Evolutionary conservation across 305 asterid genomes (phyloP).

Genomic region (Fraxinus xanthoxyloides): DNA sequence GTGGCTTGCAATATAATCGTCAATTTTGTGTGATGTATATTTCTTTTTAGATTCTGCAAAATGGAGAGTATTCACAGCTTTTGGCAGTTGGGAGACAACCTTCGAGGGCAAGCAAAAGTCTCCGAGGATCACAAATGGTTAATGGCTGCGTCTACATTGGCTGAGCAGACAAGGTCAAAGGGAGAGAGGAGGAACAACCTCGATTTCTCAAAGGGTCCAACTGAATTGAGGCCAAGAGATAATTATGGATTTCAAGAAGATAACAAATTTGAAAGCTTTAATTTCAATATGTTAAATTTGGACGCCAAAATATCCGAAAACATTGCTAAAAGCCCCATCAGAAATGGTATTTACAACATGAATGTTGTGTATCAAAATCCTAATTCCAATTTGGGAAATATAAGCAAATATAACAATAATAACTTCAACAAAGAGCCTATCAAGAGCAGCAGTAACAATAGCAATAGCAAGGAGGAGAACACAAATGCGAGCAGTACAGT

Average conservation of each 20-base stretch:
- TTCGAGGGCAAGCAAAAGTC: slow-evolving; percentile 83
- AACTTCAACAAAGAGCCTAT: slow-evolving; percentile 50
- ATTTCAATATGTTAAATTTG: slow-evolving; percentile 65
- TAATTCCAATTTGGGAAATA: slow-evolving; percentile 42
- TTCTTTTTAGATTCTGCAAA: slow-evolving; percentile 27
- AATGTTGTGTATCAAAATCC: slow-evolving; percentile 61
- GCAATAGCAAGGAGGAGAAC: slow-evolving; percentile 42
- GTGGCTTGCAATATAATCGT: background rate
- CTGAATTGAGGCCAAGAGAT: slow-evolving; percentile 60
- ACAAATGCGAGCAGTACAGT: slow-evolving; percentile 41
- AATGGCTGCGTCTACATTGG: slow-evolving; percentile 76
- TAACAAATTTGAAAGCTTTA: slow-evolving; percentile 67
- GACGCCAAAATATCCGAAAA: slow-evolving; percentile 57
- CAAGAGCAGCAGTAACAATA: slow-evolving; percentile 25
- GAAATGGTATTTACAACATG: slow-evolving; percentile 53
- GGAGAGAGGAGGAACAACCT: slow-evolving; percentile 69
- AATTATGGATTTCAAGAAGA: slow-evolving; percentile 61
- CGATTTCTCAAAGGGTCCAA: slow-evolving; percentile 72
- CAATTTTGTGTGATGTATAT: background rate
- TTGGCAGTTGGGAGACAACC: slow-evolving; percentile 92
- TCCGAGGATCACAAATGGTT: slow-evolving; percentile 85
- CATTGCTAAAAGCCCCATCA: slow-evolving; percentile 37
- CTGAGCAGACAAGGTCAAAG: slow-evolving; percentile 77
- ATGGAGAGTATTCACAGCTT: slow-evolving; percentile 70
- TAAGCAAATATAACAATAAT: slow-evolving; percentile 47